phyloP scores from a whole-genome alignment of 805 yeast genomes.

The Zygoascus ofunaensis region DNA sequence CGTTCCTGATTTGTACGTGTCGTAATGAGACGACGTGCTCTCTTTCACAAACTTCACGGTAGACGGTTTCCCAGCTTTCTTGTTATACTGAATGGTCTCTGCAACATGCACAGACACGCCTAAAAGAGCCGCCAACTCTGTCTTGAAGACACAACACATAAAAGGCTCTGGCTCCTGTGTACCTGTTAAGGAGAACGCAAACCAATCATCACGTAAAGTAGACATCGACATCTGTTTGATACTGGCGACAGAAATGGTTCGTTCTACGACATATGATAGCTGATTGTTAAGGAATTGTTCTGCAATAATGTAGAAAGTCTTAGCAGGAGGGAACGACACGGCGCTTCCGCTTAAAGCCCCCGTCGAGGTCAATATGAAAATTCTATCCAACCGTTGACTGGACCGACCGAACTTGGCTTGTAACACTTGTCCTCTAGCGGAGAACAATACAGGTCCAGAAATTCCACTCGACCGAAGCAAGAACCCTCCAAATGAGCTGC shows the following conservation, averaged over 20 bases:
- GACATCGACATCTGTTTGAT: conserved; percentile 63
- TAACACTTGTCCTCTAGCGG: conserved; percentile 71
- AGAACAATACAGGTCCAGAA: conserved; percentile 59
- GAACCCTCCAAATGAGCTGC: conserved; percentile 68
- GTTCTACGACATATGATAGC: conserved; percentile 52
- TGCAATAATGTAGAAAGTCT: conserved; percentile 58
- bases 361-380: conserved; percentile 54
- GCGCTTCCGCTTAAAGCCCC: neutral
- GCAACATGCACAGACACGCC: conserved; percentile 53
- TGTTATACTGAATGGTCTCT: conserved; percentile 68
- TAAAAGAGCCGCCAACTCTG: conserved; percentile 74
- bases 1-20: conserved; percentile 78
- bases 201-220: conserved; percentile 83
- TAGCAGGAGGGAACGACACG: conserved; percentile 16
- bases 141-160: conserved; percentile 74
- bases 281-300: conserved; percentile 61
- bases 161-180: conserved; percentile 63
- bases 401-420: conserved; percentile 89
- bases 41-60: conserved; percentile 60
- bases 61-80: conserved; percentile 78
- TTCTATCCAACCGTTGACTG: conserved; percentile 64
- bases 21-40: conserved; percentile 49
- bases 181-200: conserved; percentile 53
- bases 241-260: conserved; percentile 47
- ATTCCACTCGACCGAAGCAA: conserved; percentile 62